These are phyloP conservation scores for Coleophoma eucalyptorum DNA, from an alignment of 2,329 filamentous ascomycete species.

Conservation along the genomic window DNA sequence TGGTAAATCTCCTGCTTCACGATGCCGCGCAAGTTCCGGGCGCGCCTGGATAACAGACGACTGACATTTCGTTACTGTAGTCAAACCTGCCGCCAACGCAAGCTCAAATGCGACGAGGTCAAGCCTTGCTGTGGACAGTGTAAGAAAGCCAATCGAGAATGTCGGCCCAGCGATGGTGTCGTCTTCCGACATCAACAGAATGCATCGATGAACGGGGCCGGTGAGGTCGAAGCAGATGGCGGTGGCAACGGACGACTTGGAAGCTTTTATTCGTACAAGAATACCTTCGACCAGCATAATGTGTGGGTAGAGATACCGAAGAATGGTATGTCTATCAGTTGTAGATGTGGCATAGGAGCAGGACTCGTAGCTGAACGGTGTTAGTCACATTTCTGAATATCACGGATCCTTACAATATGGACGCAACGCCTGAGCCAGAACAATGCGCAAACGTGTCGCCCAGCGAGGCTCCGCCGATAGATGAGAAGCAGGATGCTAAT, in stretches of 20 bases:
- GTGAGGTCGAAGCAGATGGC: constrained; percentile 28
- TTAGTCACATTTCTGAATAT: constrained; percentile 57
- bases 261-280: constrained; percentile 63
- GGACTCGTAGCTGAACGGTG: too few species aligned
- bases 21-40: background rate
- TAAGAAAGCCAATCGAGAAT: constrained; percentile 52
- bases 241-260: constrained; percentile 40
- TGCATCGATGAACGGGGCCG: constrained; percentile 58
- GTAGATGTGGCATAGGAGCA: too few species aligned
- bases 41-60: background rate
- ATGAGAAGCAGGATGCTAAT: constrained; percentile 15
- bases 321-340: constrained; percentile 35
- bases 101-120: constrained; percentile 63
- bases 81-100: constrained; percentile 53
- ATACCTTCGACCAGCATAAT: constrained; percentile 56
- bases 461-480: constrained; percentile 10
- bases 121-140: constrained; percentile 59
- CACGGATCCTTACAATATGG: constrained; percentile 56
- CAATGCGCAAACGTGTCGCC: constrained; percentile 8
- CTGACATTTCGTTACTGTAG: constrained; percentile 20
- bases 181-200: constrained; percentile 68
- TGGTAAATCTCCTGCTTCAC: constrained; percentile 19
- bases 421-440: constrained; percentile 33
- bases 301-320: constrained; percentile 61
- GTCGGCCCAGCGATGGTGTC: constrained; percentile 57